Percentiles rank a stretch among this genome's conserved stretches.
These are phyloP conservation scores for Hymenoscyphus scutula DNA, from an alignment of 2,329 filamentous ascomycete genomes.

Conservation along the genomic window DNA sequence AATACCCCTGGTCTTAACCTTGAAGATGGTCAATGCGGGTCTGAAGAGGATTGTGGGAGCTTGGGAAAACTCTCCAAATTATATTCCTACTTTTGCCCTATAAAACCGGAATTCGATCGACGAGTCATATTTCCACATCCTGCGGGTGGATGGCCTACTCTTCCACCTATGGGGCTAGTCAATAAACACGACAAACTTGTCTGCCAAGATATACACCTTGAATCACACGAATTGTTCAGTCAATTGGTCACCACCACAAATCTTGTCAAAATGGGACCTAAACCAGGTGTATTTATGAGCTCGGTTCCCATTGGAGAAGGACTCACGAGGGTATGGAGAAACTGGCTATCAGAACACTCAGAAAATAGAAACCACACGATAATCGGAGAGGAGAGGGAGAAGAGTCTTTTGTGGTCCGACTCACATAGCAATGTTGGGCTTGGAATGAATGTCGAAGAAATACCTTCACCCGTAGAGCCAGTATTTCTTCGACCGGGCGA, in stretches of 20 bases:
- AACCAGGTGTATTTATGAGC: conserved; percentile 59
- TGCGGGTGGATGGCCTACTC: conserved; percentile 39
- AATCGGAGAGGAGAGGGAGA: conserved; percentile 34
- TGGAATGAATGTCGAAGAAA: conserved; percentile 61
- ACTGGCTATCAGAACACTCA: conserved; percentile 59
- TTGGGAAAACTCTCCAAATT: conserved; percentile 37
- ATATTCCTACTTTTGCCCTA: conserved; percentile 24
- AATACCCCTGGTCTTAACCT: conserved; percentile 55
- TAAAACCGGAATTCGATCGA: conserved; percentile 20
- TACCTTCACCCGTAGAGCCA: conserved; percentile 44
- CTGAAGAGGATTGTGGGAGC: conserved; percentile 20
- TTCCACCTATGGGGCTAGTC: conserved; percentile 29
- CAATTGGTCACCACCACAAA: conserved; percentile 69
- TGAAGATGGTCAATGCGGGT: conserved; percentile 39
- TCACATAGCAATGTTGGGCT: conserved; percentile 62
- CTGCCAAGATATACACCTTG: conserved; percentile 61
- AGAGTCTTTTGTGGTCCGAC: conserved; percentile 67
- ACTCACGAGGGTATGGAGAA: conserved; percentile 67
- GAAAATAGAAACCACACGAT: background rate
- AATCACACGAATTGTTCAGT: conserved; percentile 69
- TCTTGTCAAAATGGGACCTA: conserved; percentile 63
- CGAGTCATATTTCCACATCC: conserved; percentile 16
- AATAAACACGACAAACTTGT: conserved; percentile 44
- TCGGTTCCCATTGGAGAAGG: conserved; percentile 66
- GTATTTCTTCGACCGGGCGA: conserved; percentile 48